Evolutionary conservation across 2,329 filamentous ascomycete genomes (phyloP).

Genomic region (Periconia digitata): DNA sequence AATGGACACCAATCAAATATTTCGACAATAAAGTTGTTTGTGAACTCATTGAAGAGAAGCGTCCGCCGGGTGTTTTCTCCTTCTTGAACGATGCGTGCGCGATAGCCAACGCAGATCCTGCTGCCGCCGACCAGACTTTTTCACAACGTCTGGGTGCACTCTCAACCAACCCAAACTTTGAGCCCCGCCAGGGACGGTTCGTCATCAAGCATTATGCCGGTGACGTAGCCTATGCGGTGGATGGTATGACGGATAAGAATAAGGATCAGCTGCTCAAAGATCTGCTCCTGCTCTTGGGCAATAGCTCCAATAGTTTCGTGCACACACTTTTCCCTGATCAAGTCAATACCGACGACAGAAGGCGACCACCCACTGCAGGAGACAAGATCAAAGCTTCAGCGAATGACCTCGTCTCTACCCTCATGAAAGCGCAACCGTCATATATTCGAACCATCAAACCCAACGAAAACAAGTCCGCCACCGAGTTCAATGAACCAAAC

Average conservation of each 20-base stretch:
- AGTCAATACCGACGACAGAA: conserved; percentile 93
- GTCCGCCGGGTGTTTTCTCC: conserved; percentile 90
- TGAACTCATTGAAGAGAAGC: conserved; percentile 88
- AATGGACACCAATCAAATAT: conserved; percentile 99
- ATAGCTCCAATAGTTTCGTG: conserved; percentile 82
- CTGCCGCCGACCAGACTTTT: conserved; percentile 92
- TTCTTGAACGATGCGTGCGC: conserved; percentile 97
- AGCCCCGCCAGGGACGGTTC: conserved; percentile 90
- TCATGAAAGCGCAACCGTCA: conserved; percentile 96
- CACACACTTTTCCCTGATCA: conserved; percentile 88
- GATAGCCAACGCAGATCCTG: conserved; percentile 94
- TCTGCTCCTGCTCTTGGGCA: conserved; percentile 80
- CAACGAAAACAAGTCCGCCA: conserved; percentile 96
- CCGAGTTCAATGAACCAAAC: conserved; percentile 88
- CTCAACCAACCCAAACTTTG: conserved; percentile 83
- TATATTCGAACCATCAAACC: conserved; percentile 99
- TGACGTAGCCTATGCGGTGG: conserved; percentile 90
- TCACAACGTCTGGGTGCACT: conserved; percentile 91
- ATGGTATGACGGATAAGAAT: conserved; percentile 99
- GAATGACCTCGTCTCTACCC: conserved; percentile 88
- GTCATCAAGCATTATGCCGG: conserved; percentile 99
- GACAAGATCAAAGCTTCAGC: conserved; percentile 95
- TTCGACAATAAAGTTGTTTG: conserved; percentile 99
- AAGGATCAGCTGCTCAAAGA: conserved; percentile 97
- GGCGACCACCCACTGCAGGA: conserved; percentile 89